Percentiles rank a stretch among this genome's conserved stretches.
Evolutionary conservation across 2,329 filamentous ascomycete genomes (phyloP).

Genomic region (Paecilomyces sp.): DNA sequence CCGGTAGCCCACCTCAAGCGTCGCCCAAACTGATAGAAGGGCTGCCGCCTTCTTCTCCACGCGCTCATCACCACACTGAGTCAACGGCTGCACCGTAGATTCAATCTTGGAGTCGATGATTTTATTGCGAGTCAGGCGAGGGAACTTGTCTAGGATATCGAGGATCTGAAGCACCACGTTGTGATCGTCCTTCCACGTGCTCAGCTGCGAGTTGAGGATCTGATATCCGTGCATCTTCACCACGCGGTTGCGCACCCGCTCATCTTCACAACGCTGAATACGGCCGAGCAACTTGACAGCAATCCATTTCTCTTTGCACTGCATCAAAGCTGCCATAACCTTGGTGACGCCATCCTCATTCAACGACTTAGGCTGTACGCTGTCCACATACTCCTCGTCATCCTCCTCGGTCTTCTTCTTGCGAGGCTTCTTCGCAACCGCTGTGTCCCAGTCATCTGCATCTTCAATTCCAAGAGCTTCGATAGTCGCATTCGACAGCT

Average conservation of each 20-base stretch:
- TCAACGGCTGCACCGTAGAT: conserved; percentile 64
- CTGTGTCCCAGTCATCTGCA: conserved; percentile 83
- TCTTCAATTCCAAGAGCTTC: conserved; percentile 95
- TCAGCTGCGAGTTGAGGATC: conserved; percentile 80
- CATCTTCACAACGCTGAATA: conserved; percentile 79
- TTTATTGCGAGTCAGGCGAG: conserved; percentile 90
- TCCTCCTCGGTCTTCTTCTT: conserved; percentile 90
- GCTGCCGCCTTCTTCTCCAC: conserved; percentile 65
- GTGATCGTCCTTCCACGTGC: conserved; percentile 78
- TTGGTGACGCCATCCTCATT: conserved; percentile 81
- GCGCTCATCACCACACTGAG: conserved; percentile 61
- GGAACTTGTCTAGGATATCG: conserved; percentile 80
- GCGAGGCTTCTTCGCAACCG: conserved; percentile 79
- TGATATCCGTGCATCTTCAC: conserved; percentile 97
- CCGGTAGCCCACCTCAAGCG: conserved; percentile 81
- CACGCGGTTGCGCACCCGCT: conserved; percentile 77
- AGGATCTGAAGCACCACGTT: conserved; percentile 87
- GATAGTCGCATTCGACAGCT: conserved; percentile 79
- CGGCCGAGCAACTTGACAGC: conserved; percentile 87
- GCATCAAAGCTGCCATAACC: conserved; percentile 93
- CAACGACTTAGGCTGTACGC: conserved; percentile 69
- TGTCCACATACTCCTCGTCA: conserved; percentile 92
- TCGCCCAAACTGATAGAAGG: conserved; percentile 78
- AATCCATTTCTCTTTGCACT: conserved; percentile 99
- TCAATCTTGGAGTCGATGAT: conserved; percentile 96